Evolutionary conservation across 306 rosid species (phyloP), one percentile per base, ranked within the genome.

Genomic region (Fagus sylvatica): DNA sequence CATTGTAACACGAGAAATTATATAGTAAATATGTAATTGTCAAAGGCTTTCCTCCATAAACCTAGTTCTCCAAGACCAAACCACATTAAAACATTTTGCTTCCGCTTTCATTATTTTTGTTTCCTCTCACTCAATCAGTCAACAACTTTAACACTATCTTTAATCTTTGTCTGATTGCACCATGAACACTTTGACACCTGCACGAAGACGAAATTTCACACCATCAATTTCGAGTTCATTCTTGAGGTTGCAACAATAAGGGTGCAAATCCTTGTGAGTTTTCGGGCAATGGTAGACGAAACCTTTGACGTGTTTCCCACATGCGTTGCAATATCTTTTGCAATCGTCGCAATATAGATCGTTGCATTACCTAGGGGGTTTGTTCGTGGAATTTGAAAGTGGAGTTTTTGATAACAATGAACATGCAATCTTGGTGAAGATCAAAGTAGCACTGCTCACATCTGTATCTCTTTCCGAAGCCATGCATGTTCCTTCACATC

Each of bases 391-490:
- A 22, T 22, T 22, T 22, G 28, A 22, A 22, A 22, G 28, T 28
- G 10, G 39, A 5, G 3, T 30, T 48, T 17, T 11, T 2, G 74
- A 12, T 46, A 42, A 48, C 3, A 16, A 16, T 11, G 40, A 41
- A 68, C 80, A 68, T 67, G 32, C 80, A 68, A 12, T 34, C 74
- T 54, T 36, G 42, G 68, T 76, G 79, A 10, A 76, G 79, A 28
- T 62, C 53, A 7, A 55, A 69, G 71, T 77, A 22, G 9, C 81
- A 77, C 10, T 1, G 3, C 4, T 42, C 37, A 36, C 81, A 77
- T 42, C 70, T 62, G 71, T 77, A 77, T 32, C 75, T 53, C 41
- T 53, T 36, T 6, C 81, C 75, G 41, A 69, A 68, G 9, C 81
- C 81, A 4, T 6, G 66, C 17, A 22, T 22, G 28, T 22, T 22